Base-by-base conservation (phyloP, 2,329 filamentous ascomycete genomes). In the Trichoderma citrinoviride region DNA sequence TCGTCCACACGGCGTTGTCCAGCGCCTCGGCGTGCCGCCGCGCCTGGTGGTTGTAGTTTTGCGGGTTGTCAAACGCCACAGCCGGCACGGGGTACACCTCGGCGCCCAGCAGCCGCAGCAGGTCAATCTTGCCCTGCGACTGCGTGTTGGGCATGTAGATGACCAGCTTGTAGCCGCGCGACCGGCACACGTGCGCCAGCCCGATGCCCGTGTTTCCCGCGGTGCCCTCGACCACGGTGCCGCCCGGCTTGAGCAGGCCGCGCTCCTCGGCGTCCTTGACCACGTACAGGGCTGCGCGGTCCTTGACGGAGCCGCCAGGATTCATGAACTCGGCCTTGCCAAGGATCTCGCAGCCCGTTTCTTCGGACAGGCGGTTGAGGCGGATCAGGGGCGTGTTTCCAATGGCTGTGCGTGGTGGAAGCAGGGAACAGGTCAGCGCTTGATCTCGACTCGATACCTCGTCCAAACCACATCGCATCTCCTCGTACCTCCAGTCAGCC, bases 71-170 rank as follows among this genome's bases (percentile, higher is more conserved):
- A 74, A 96, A 98, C 3, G 95, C 90, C 17, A 98, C 95, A 7
- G 94, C 95, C 17, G 95, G 95, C 0, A 99, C 95, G 19, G 95
- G 93, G 79, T 96, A 91, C 40, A 99, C 95, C 78, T 98, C 93
- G 27, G 95, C 95, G 69, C 95, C 95, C 10, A 99, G 85, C 41
- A 98, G 83, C 8, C 94, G 86, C 69, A 99, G 82, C 61, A 99
- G 85, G 77, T 98, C 95, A 75, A 99, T 91, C 83, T 99, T 99
- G 76, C 93, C 95, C 80, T 97, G 94, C 21, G 93, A 96, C 81
- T 98, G 95, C 55, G 94, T 98, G 83, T 99, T 91, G 72, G 95
- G 95, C 95, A 99, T 98, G 87, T 98, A 99, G 76, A 99, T 99
- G 75, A 98, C 93, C 57, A 97, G 88, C 76, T 90, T 90, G 84